Evolutionary conservation across 23 red algal species (phyloP).

Genomic region (Pyropia haitanensis): DNA sequence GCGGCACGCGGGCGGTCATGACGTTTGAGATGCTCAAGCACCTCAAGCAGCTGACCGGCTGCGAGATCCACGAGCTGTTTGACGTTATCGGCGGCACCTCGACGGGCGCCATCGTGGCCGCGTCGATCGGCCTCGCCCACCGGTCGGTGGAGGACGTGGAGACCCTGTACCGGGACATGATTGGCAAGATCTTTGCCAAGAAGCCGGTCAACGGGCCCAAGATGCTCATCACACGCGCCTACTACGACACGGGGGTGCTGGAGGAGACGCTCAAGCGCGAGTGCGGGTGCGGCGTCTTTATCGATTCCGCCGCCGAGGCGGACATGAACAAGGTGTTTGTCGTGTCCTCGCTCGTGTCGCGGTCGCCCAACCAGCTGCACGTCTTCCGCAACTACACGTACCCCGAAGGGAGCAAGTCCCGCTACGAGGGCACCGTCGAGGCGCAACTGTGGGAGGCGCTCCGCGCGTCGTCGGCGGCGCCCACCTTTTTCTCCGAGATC

Average conservation of each 20-base stretch:
- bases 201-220: constrained; percentile 78
- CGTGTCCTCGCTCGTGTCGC: constrained; percentile 78
- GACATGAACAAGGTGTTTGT: constrained; percentile 89
- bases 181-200: constrained; percentile 90
- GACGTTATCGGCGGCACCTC: constrained; percentile 93
- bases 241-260: constrained; percentile 82
- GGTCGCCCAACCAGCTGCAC: constrained; percentile 72
- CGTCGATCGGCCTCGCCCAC: constrained; percentile 58
- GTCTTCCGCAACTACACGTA: constrained; percentile 94
- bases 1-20: constrained; percentile 89
- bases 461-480: constrained; percentile 80
- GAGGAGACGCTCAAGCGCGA: constrained; percentile 80
- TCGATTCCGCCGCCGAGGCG: constrained; percentile 70
- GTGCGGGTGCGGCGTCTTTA: constrained; percentile 58
- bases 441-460: constrained; percentile 80
- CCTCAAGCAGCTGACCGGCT: constrained; percentile 69
- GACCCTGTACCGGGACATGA: constrained; percentile 84
- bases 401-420: constrained; percentile 60
- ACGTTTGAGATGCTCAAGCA: constrained; percentile 91
- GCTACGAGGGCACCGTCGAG: constrained; percentile 78
- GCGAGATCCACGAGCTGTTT: constrained; percentile 88
- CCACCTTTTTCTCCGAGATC: constrained; percentile 93
- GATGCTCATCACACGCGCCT: constrained; percentile 81
- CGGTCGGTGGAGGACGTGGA: constrained; percentile 91
- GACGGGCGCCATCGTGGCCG: constrained; percentile 92